Evolutionary conservation across 164 flowering plant species (phyloP), one percentile per base, ranked within the genome.

Genomic region (Chimonanthus praecox): DNA sequence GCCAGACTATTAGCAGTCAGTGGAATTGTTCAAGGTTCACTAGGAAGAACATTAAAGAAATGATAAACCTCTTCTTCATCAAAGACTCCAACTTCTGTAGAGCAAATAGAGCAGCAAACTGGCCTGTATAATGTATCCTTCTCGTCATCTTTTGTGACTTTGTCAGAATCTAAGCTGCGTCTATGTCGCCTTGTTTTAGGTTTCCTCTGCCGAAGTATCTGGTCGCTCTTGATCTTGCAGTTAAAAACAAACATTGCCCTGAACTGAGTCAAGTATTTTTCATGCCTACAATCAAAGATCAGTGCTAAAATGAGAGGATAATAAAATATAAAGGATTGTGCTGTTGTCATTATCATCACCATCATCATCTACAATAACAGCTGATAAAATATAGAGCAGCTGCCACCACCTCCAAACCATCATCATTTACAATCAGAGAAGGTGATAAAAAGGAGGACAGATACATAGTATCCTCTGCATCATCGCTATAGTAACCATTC

Each of bases 41-140:
- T 87, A 6, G 96, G 93, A 71, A 93, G 80, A 73, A 89, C 92
- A 74, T 91, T 87, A 77, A 84, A 87, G 81, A 93, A 93, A 77
- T 93, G 97, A 78, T 90, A 91, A 46, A 93, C 85, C 83, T 93
- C 91, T 51, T 93, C 98, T 74, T 81, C 85, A 46, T 91, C 97
- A 18, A 87, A 72, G 47, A 82, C 92, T 6, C 94, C 98, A 13
- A 93, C 91, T 72, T 88, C 90, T 43, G 94, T 88, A 7, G 87
- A 84, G 75, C 97, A 93, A 71, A 86, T 84, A 47, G 83, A 79
- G 78, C 98, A 93, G 78, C 83, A 85, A 3, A 91, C 94, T 15
- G 84, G 85, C 82, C 78, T 87, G 66, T 83, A 73, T 67, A 76
- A 72, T 69, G 83, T 80, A 68, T 51, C 68, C 11, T 66, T 66